Base-by-base conservation (phyloP, 2,329 filamentous ascomycete species). In the Cryphonectria nitschkei region DNA sequence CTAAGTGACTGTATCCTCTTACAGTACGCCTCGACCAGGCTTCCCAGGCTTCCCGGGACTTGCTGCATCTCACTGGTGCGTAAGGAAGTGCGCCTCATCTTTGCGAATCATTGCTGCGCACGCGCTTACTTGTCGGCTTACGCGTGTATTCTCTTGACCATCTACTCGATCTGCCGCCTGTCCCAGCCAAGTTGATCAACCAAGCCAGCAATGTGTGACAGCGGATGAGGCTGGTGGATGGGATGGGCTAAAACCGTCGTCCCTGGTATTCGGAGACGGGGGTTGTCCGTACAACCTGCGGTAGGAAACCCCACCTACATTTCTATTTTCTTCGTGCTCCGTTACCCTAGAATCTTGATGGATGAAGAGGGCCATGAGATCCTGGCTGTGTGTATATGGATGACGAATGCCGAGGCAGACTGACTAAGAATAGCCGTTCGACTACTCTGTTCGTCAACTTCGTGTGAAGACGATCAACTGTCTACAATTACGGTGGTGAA, bases 141-240 rank as follows among this genome's bases (percentile, higher is more conserved):
- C 60, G 43, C 67, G 58, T 58, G 60, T 68, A 54, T 22, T 50
- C 8, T 39, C 32, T 52, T 13, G 37, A 16, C 29, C 32, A n/a
- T 22, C 43, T 32, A 11, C 22, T 32, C 11, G 22, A 14, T 13
- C 29, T 19, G 39, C 11, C 26, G 14, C 39, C n/a, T 65, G 19
- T 22, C 34, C 37, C 22, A 22, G 41, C 43, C n/a, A 54, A 19
- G 19, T 46, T 46, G 63, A 46, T 46, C 5, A 46, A 65, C 26
- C 26, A 3, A 34, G 56, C 66, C 43, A 43, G 58, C 56, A 41
- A 34, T 13, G 46, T 26, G 46, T 58, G 58, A 64, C 60, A 9
- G 19, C 43, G 26, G 68, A 65, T 67, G 70, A 67, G 70, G 68
- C 70, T 72, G 68, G 65, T 65, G 56, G 32, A 67, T 61, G 43